Evolutionary conservation across 192 early-diverging fungal genomes (phyloP), one percentile per base, ranked within the genome.

Genomic region (Entophlyctis helioformis): DNA sequence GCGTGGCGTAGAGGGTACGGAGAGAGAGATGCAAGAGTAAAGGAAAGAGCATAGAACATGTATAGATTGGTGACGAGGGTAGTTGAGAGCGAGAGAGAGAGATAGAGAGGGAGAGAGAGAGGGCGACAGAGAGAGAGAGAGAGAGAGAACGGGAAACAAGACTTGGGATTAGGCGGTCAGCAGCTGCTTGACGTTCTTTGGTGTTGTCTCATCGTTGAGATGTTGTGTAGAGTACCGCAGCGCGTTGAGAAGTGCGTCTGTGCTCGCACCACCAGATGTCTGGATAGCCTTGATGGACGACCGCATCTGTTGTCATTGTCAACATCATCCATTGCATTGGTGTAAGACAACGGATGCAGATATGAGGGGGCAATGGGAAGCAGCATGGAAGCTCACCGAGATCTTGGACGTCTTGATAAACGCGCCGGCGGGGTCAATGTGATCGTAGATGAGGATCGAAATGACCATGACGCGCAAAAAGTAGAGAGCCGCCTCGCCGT

Each of bases 371-470:
- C 15, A 6, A 38, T 15, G 5, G 37, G 3, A 5, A 38, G 37
- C 16, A 38, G 37, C 37, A 15, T 38, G 4, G 20, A 15, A 38
- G 16, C 76, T 71, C 66, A 84, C 80, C 59, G 94, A 88, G 46
- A 94, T 84, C 23, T 76, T 70, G 16, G 87, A 87, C 46, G 59
- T 68, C 48, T 85, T 82, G 39, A 59, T 61, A 56, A 86, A 87
- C 0, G 86, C 81, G 9, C 89, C 88, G 19, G 69, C 66, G 6
- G 77, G 66, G 48, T 83, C 72, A 36, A 94, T 80, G 57, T 94
- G 87, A 62, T 97, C 93, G 49, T 93, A 92, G 35, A 95, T 59
- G 22, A 97, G 76, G 52, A 90, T 85, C 24, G 83, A 82, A 11
- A 84, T 80, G 26, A 86, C 84, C 78, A 94, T 83, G 34, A 91